Conservation (phyloP, 805 yeast species). For the Starmerella stigmatis region DNA sequence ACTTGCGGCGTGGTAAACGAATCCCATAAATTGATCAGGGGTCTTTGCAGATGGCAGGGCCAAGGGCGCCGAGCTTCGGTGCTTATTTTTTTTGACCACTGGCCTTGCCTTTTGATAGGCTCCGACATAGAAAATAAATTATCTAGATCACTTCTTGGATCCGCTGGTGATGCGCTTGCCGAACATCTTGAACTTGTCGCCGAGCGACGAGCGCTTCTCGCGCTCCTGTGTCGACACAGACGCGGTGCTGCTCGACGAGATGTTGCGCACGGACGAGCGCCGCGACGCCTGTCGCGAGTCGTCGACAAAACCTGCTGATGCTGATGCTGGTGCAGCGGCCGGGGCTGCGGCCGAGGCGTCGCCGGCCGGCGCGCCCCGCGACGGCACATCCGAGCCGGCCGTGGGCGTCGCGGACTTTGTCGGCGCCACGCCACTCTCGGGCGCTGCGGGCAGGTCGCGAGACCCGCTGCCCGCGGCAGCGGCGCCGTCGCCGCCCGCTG, state of each 20-base stretch:
- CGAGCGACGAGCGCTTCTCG: slow-evolving; percentile 20
- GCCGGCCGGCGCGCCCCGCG: neutral
- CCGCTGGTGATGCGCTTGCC: slow-evolving; percentile 24
- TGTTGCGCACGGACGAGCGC: slow-evolving; percentile 8
- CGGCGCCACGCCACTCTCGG: neutral
- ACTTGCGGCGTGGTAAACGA: slow-evolving; percentile 22
- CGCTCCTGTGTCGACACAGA: slow-evolving; percentile 14
- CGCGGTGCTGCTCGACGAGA: slow-evolving; percentile 14
- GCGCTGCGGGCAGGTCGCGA: slow-evolving; percentile 2
- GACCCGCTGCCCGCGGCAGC: neutral
- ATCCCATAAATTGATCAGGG: slow-evolving; percentile 13
- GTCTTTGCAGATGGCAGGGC: slow-evolving; percentile 13
- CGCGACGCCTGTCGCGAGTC: neutral
- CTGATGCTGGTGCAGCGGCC: too few species aligned
- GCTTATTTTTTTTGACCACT: neutral
- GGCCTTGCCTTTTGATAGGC: slow-evolving; percentile 16
- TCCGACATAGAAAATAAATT: slow-evolving; percentile 9
- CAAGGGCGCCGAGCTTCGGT: too few species aligned
- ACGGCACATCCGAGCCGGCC: too few species aligned
- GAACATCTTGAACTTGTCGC: slow-evolving; percentile 24
- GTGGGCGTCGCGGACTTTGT: neutral
- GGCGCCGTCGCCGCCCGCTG: neutral
- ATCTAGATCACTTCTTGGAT: slow-evolving; percentile 11
- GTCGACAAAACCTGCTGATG: neutral
- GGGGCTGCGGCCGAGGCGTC: neutral